Evolutionary conservation across 2,329 filamentous ascomycete genomes (phyloP), one percentile per base, ranked within the genome.

Genomic region (Xylariaceae sp.): DNA sequence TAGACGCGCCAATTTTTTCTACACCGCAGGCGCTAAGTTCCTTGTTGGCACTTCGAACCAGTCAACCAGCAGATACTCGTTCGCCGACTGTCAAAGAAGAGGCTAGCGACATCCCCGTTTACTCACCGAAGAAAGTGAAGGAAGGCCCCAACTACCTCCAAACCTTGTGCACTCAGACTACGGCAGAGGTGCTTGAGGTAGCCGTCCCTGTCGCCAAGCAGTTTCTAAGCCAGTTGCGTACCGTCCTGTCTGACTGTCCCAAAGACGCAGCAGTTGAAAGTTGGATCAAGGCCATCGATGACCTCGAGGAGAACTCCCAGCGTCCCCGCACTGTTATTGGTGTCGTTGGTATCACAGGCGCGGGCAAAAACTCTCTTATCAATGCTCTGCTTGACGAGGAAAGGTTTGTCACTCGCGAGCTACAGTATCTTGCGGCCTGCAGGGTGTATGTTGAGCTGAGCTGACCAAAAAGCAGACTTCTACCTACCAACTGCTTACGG

Each of bases 321-420:
- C 59, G 57, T 14, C 52, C 50, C 2, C 60, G 55, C 17, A 68
- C 66, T 1, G 63, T 81, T 0, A 64, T 82, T 13, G 78, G 76
- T 5, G 71, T 83, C 1, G 69, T 78, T 3, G 78, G 78, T 1
- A 75, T 71, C 38, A 82, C 79, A 0, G 77, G 78, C 0, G 70
- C 73, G 1, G 78, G 78, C 0, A 83, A 83, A 51, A 76, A 69
- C 14, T 76, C 72, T 2, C 62, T 81, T 0, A 79, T 83, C 54
- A 83, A 82, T 50, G 77, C 78, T 0, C 52, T 83, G 23, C 62
- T 82, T 0, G 75, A 81, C 19, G 74, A 82, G 48, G 74, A 81
- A 46, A 64, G 70, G n/a, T 59, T 55, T 9, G 37, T 40, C n/a
- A n/a, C n/a, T n/a, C n/a, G n/a, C n/a, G n/a, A n/a, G n/a, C n/a